A percentile compares a stretch with the other conserved stretches of the same genome.
Conservation (phyloP, 2,329 filamentous ascomycete genomes). For the Capronia americana region DNA sequence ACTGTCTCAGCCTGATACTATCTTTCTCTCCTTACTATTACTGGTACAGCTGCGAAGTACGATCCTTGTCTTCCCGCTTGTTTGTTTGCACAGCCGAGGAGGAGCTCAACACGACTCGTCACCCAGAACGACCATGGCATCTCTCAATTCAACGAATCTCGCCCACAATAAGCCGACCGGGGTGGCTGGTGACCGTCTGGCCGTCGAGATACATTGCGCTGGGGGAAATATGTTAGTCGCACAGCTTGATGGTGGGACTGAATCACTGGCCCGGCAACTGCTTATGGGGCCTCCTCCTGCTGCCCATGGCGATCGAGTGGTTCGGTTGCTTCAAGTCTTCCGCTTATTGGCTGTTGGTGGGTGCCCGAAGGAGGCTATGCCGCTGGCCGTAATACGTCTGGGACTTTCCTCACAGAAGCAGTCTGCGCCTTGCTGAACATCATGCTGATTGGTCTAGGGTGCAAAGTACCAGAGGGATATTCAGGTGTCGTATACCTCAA, state of each 20-base stretch:
- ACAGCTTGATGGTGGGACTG: conserved; percentile 15
- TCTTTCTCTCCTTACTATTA: conserved; percentile 2
- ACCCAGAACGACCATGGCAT: background rate
- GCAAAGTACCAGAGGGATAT: background rate
- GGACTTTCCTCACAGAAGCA: background rate
- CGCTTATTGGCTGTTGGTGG: conserved; percentile 9
- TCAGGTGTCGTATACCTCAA: background rate
- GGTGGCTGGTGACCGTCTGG: background rate
- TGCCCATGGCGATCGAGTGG: conserved; percentile 5
- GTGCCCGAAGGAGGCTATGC: background rate
- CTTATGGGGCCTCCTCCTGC: conserved; percentile 3
- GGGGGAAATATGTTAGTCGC: conserved; percentile 12
- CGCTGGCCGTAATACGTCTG: conserved; percentile 4
- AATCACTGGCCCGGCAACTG: conserved; percentile 10
- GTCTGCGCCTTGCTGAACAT: background rate
- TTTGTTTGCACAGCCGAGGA: background rate
- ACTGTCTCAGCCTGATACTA: conserved; percentile 30
- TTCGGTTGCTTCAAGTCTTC: background rate
- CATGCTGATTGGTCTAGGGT: background rate
- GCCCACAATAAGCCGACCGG: background rate
- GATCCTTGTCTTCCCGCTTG: background rate
- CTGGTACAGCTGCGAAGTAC: background rate
- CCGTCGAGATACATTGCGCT: background rate
- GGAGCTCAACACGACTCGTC: background rate
- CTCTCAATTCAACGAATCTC: background rate